Evolutionary conservation across 768 basidiomycete species (phyloP).

Genomic region (Podaxis sp.): DNA sequence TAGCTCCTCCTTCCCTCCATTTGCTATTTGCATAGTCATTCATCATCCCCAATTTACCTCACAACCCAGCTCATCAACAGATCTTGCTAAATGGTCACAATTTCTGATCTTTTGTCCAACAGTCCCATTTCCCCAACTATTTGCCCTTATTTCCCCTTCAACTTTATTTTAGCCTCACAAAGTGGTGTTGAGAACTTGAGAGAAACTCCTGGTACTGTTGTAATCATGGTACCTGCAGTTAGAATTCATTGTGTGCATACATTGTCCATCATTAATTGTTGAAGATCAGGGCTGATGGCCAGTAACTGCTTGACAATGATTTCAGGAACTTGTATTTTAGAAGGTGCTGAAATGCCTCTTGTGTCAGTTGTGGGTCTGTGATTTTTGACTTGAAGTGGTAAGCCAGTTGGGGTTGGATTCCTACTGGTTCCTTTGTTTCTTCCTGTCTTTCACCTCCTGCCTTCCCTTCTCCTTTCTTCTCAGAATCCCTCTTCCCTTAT

Average conservation of each 20-base stretch:
- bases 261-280: constrained; percentile 5
- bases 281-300: constrained; percentile 19
- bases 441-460: background rate
- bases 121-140: background rate
- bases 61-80: constrained; percentile 15
- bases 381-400: constrained; percentile 19
- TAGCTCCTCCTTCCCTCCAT: constrained; percentile 17
- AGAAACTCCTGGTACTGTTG: background rate
- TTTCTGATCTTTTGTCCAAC: constrained; percentile 24
- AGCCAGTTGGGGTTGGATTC: background rate
- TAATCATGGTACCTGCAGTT: background rate
- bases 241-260: constrained; percentile 4
- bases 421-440: background rate
- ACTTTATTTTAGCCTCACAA: background rate
- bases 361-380: background rate
- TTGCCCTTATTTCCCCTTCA: background rate
- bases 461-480: background rate
- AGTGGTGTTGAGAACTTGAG: constrained; percentile 6
- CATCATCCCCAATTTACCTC: constrained; percentile 14
- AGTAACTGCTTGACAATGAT: constrained; percentile 18
- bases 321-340: constrained; percentile 6
- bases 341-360: constrained; percentile 5
- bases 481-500: constrained; percentile 6
- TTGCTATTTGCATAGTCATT: constrained; percentile 26
- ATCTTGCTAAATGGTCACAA: constrained; percentile 24